A percentile compares a stretch with the other conserved stretches of the same genome.
Conservation (phyloP, 108 stramenopile species). For the Nitzschia sp. region DNA sequence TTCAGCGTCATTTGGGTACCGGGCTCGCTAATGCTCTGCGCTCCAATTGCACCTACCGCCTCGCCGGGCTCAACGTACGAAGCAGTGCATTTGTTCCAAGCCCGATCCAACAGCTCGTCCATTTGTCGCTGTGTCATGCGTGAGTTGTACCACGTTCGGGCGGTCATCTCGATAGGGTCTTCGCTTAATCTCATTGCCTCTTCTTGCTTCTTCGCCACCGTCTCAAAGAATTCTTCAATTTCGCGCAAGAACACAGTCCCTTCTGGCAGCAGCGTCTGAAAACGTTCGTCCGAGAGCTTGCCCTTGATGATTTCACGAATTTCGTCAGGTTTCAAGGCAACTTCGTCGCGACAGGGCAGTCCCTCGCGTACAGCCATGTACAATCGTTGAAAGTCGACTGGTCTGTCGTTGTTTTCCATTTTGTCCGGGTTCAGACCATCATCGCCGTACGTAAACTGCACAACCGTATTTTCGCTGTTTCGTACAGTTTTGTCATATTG, state of each 20-base stretch:
- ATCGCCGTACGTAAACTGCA: slow-evolving; percentile 99
- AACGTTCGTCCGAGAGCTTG: slow-evolving; percentile 81
- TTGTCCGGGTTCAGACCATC: slow-evolving; percentile 99
- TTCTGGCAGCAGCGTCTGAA: slow-evolving; percentile 83
- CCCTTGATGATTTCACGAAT: slow-evolving; percentile 78
- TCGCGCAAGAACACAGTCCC: slow-evolving; percentile 88
- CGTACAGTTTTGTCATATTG: slow-evolving; percentile 98
- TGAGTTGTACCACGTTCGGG: slow-evolving; percentile 82
- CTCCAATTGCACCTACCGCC: slow-evolving; percentile 97
- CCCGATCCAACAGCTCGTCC: slow-evolving; percentile 88
- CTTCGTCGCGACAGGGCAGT: slow-evolving; percentile 74
- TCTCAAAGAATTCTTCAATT: slow-evolving; percentile 73
- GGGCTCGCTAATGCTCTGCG: slow-evolving; percentile 98
- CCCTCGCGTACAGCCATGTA: slow-evolving; percentile 79
- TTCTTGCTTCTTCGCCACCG: slow-evolving; percentile 55
- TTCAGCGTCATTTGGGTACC: slow-evolving; percentile 99
- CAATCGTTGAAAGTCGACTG: slow-evolving; percentile 70
- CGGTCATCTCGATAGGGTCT: slow-evolving; percentile 2
- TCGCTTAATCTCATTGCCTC: slow-evolving; percentile 39
- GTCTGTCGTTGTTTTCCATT: slow-evolving; percentile 94
- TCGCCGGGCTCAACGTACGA: slow-evolving; percentile 96
- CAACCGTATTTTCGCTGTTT: slow-evolving; percentile 88
- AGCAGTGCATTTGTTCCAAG: slow-evolving; percentile 86
- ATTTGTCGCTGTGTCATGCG: slow-evolving; percentile 91
- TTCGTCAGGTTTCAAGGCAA: slow-evolving; percentile 86